Conservation (phyloP, 495 filamentous ascomycete genomes). For the Choiromyces venosus region DNA sequence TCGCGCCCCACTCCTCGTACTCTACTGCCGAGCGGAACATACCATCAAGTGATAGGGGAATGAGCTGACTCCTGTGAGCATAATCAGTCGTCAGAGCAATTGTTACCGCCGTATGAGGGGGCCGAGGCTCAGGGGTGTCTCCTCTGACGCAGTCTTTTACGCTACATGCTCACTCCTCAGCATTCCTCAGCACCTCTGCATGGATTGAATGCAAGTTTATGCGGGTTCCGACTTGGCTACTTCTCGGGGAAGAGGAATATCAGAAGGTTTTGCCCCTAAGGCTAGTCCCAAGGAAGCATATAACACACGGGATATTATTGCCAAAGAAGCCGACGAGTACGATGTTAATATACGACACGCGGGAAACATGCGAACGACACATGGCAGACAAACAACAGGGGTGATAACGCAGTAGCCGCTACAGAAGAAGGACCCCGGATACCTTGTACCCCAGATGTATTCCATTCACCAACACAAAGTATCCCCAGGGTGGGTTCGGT, state of each 20-base stretch:
- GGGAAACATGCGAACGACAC: neutral
- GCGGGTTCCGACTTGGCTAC: neutral
- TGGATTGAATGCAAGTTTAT: neutral
- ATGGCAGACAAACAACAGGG: neutral
- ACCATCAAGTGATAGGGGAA: neutral
- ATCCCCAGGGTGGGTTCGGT: neutral
- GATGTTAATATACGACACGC: neutral
- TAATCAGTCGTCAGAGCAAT: neutral
- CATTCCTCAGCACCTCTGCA: neutral
- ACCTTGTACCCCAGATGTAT: conserved; percentile 1
- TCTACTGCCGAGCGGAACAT: neutral
- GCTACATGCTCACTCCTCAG: neutral
- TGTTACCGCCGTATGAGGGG: neutral
- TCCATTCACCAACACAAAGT: neutral
- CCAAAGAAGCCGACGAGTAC: neutral
- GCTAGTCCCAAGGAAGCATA: neutral
- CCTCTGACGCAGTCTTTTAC: neutral
- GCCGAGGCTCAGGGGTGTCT: neutral
- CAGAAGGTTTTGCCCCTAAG: neutral
- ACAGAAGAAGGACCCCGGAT: neutral
- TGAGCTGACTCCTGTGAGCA: neutral
- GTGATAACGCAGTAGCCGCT: neutral
- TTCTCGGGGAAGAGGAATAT: neutral
- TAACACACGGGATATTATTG: neutral
- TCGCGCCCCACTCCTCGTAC: neutral